Evolutionary conservation across 2,329 filamentous ascomycete species (phyloP).

Genomic region (Microdochium nivale): DNA sequence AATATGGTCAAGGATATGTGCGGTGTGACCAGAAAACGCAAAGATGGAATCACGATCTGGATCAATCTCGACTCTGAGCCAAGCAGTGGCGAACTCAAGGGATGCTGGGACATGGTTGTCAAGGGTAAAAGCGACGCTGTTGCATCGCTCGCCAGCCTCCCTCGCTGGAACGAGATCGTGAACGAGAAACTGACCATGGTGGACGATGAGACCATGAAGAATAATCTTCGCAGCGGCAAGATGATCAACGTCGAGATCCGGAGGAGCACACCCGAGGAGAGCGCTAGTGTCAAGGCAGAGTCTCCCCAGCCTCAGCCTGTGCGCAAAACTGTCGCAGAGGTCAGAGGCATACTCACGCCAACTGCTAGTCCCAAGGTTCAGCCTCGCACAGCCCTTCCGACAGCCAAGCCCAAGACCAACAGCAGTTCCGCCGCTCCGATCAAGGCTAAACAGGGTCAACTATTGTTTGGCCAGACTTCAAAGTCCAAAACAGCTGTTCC

Average conservation of each 20-base stretch:
- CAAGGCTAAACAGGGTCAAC: conserved; percentile 38
- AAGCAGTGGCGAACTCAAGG: conserved; percentile 73
- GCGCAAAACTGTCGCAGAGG: conserved; percentile 30
- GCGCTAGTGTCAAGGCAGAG: conserved; percentile 12
- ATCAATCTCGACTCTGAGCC: conserved; percentile 87
- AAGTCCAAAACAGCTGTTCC: conserved; percentile 11
- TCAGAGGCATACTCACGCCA: conserved; percentile 48
- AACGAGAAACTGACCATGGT: conserved; percentile 27
- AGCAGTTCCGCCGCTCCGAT: conserved; percentile 17
- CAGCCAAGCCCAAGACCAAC: conserved; percentile 22
- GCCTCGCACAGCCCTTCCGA: conserved; percentile 23
- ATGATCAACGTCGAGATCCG: conserved; percentile 32
- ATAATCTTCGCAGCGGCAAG: conserved; percentile 25
- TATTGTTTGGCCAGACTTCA: conserved; percentile 29
- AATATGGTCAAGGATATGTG: conserved; percentile 89
- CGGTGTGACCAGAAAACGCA: conserved; percentile 70
- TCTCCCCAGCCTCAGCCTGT: conserved; percentile 20
- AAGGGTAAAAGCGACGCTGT: conserved; percentile 83
- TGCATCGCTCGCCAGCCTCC: conserved; percentile 60
- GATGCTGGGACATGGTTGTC: conserved; percentile 89
- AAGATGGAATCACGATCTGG: conserved; percentile 84
- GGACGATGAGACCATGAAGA: conserved; percentile 30
- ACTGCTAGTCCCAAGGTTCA: conserved; percentile 44
- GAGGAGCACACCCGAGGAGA: conserved; percentile 11
- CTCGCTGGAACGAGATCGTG: conserved; percentile 46